These are phyloP conservation scores for Fusarium circinatum DNA, from an alignment of 2,329 filamentous ascomycete species.

Conservation along the genomic window DNA sequence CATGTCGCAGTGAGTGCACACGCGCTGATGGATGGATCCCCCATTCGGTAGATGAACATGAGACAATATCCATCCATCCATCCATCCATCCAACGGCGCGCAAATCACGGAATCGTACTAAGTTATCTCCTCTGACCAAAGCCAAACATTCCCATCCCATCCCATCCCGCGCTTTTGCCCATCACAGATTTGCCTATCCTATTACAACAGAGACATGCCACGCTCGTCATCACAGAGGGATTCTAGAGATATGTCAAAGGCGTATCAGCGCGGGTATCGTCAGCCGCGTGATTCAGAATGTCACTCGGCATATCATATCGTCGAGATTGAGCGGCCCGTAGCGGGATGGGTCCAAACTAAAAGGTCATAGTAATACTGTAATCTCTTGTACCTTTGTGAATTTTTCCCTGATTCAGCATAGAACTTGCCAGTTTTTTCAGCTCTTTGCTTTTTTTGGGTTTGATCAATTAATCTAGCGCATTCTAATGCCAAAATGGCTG, in stretches of 20 bases:
- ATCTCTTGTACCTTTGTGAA: neutral
- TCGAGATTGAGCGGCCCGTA: constrained; percentile 2
- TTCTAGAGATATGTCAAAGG: neutral
- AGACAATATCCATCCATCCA: neutral
- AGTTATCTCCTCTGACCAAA: neutral
- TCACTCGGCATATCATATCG: neutral
- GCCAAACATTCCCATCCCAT: neutral
- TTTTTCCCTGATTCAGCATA: neutral
- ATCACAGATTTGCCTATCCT: neutral
- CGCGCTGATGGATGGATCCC: neutral
- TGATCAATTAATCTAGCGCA: neutral
- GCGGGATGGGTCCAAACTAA: constrained; percentile 5
- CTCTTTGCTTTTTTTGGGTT: neutral
- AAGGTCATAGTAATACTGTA: neutral
- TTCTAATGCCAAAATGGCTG: neutral
- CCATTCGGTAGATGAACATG: neutral
- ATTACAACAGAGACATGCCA: neutral
- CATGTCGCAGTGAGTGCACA: neutral
- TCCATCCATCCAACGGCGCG: neutral
- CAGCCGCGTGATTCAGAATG: neutral
- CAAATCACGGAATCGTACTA: neutral
- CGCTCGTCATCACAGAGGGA: neutral
- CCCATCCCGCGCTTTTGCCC: neutral
- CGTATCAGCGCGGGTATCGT: neutral
- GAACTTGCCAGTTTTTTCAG: neutral